Base-by-base conservation (phyloP, 1,284 basidiomycete genomes). In the Cronartium ribicola region DNA sequence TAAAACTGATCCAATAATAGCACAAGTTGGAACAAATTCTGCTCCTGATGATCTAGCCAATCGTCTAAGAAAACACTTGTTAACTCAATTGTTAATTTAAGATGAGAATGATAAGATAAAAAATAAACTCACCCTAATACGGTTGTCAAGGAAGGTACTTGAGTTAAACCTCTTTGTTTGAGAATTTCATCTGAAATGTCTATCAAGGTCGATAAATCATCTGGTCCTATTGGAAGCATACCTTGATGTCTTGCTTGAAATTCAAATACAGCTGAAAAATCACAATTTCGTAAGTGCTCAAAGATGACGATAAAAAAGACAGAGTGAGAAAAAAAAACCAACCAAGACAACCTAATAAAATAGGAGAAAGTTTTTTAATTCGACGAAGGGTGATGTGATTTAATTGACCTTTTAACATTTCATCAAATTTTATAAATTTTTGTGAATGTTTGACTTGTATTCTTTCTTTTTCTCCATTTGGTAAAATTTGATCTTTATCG, bases 1-100 rank as follows among this genome's bases (percentile, higher is more conserved):
- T 14, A 98, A 83, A 81, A 98, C 86, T 14, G 96, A 96, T 40
- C 96, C 95, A 60, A 98, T 84, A 40, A 98, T 89, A 0, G 94
- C 94, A 80, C 93, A 89, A 4, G 94, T 88, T 1, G 94, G 90
- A 3, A 91, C 88, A 83, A 95, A 90, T 80, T 95, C 90, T 80
- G 90, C 87, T n/a, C 84, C 82, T 14, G 92, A 89, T n/a, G 89
- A 89, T 17, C 83, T 84, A 11, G 88, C 84, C 62, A 90, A 78
- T 59, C 87, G 83, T 73, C 89, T 90, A 63, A 63, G 44, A 17
- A 20, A 8, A 68, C n/a, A 40, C 37, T 22, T 36, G 43, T 4
- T 39, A 3, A 48, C 17, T 13, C 41, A 66, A 17, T 14, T 66
- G 10, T n/a, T 48, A 55, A 55, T 22, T 5, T 55, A 20, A 55